These are phyloP conservation scores for Fusarium tricinctum DNA, from an alignment of 2,329 filamentous ascomycete species.

Conservation along the genomic window DNA sequence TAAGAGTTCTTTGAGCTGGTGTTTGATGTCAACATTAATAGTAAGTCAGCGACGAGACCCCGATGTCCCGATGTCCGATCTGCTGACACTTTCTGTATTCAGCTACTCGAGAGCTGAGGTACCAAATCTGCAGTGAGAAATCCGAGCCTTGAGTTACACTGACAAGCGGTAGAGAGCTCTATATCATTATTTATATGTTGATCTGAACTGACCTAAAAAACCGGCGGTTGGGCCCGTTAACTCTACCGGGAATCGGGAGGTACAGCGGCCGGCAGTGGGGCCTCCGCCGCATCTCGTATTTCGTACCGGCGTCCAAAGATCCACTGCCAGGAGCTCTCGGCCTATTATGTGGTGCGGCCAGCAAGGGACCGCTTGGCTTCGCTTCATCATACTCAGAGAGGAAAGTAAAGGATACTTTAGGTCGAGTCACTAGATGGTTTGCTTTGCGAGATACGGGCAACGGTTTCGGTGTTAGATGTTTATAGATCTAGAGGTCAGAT, in stretches of 20 bases:
- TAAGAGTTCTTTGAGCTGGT: neutral
- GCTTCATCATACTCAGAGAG: slow-evolving; percentile 38
- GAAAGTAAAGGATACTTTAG: neutral
- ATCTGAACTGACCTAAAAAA: neutral
- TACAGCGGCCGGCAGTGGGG: slow-evolving; percentile 30
- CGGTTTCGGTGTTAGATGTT: neutral
- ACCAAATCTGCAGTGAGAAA: neutral
- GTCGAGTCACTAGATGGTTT: slow-evolving; percentile 5
- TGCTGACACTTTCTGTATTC: slow-evolving; percentile 17
- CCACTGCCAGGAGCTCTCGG: neutral
- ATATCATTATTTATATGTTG: slow-evolving; percentile 4
- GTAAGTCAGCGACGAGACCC: neutral
- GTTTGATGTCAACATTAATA: neutral
- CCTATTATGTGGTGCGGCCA: slow-evolving; percentile 21
- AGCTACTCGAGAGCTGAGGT: too few relatives aligned
- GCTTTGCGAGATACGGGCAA: neutral
- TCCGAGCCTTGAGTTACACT: too few relatives aligned
- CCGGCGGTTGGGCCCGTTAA: slow-evolving; percentile 1
- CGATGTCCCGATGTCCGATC: slow-evolving; percentile 32
- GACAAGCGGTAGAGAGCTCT: too few relatives aligned
- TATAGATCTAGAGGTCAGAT: too few relatives aligned
- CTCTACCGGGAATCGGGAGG: slow-evolving; percentile 19
- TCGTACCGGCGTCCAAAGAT: slow-evolving; percentile 33
- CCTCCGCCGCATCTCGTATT: slow-evolving; percentile 37
- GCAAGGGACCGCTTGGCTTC: slow-evolving; percentile 15